phyloP scores from a whole-genome alignment of 1,284 basidiomycete genomes.

The Xerocomus cyaneibrunnescens region DNA sequence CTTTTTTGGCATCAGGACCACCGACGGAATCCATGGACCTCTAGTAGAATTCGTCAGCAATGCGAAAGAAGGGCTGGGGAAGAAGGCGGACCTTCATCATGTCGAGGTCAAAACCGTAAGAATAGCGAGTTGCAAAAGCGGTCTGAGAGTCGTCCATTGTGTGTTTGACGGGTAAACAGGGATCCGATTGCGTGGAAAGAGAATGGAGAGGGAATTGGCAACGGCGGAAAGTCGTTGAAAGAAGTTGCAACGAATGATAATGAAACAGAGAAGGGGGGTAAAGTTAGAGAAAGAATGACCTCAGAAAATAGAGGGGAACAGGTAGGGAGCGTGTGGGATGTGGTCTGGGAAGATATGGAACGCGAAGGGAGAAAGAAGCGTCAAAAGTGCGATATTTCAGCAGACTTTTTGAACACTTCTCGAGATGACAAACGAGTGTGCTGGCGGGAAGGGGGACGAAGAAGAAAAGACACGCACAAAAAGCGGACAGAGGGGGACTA shows the following conservation, averaged over 20 bases:
- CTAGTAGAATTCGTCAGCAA: slow-evolving; percentile 37
- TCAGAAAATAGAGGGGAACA: slow-evolving; percentile 29
- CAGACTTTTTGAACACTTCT: slow-evolving; percentile 30
- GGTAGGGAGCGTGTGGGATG: slow-evolving; percentile 33
- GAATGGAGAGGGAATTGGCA: slow-evolving; percentile 40
- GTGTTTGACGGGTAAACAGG: slow-evolving; percentile 23
- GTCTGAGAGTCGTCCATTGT: slow-evolving; percentile 73
- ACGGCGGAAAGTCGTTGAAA: slow-evolving; percentile 41
- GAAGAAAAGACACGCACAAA: slow-evolving; percentile 53
- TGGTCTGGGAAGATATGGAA: slow-evolving; percentile 31
- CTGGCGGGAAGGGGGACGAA: slow-evolving; percentile 16
- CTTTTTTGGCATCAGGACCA: slow-evolving; percentile 83
- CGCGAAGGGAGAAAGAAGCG: slow-evolving; percentile 24
- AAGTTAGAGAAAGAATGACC: slow-evolving; percentile 40
- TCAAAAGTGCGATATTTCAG: slow-evolving; percentile 30
- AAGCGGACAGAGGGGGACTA: slow-evolving; percentile 33
- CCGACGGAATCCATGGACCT: slow-evolving; percentile 77
- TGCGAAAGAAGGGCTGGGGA: background rate
- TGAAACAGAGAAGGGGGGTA: slow-evolving; percentile 41
- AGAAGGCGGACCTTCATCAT: slow-evolving; percentile 74
- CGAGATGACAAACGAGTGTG: slow-evolving; percentile 32
- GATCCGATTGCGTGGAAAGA: slow-evolving; percentile 27
- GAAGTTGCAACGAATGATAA: slow-evolving; percentile 36
- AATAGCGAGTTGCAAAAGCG: slow-evolving; percentile 65
- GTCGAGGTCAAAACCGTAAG: slow-evolving; percentile 75